phyloP scores from a whole-genome alignment of 345 rosid species.

The Salix udensis region DNA sequence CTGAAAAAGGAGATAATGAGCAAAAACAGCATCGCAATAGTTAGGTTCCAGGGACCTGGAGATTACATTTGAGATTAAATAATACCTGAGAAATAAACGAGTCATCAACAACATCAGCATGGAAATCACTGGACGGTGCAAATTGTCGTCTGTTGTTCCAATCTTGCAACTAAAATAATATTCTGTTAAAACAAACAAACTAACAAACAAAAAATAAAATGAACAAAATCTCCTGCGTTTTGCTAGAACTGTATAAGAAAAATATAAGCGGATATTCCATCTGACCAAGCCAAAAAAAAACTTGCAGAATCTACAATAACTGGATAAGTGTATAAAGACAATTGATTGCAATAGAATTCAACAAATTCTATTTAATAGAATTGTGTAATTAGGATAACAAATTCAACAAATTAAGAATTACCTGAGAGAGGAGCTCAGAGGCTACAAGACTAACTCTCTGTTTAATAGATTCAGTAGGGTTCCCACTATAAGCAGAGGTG shows the following conservation, averaged over 20 bases:
- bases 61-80: conserved; percentile 18
- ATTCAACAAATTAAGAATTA: conserved; percentile 18
- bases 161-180: conserved; percentile 75
- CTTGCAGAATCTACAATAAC: neutral
- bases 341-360: neutral
- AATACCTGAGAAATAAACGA: conserved; percentile 89
- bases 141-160: conserved; percentile 91
- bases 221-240: conserved; percentile 15
- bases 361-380: too few species aligned
- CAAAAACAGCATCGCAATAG: conserved; percentile 5
- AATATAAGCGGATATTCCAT: neutral
- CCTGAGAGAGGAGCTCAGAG: conserved; percentile 95
- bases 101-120: conserved; percentile 86
- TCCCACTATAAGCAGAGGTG: conserved; percentile 39
- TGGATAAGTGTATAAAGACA: neutral
- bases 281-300: neutral
- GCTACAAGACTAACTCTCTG: conserved; percentile 66
- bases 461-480: conserved; percentile 59
- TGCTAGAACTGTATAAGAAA: neutral
- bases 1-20: conserved; percentile 37
- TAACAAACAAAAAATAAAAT: neutral
- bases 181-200: neutral
- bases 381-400: neutral
- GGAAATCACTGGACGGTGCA: conserved; percentile 77
- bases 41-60: conserved; percentile 1